phyloP scores from a whole-genome alignment of 768 basidiomycete genomes.

The Lepiota brunneoincarnata region DNA sequence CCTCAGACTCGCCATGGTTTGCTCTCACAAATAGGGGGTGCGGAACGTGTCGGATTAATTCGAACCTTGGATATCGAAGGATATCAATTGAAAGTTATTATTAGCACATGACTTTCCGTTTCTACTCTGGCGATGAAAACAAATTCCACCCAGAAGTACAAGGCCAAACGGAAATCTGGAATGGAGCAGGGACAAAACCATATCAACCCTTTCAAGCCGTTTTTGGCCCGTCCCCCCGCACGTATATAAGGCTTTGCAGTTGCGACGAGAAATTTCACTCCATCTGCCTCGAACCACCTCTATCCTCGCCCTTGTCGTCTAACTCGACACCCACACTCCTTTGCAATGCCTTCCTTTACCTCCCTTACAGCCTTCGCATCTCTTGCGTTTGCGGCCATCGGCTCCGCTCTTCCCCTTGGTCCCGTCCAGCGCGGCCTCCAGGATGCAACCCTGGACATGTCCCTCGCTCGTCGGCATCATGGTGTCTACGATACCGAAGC shows the following conservation, averaged over 20 bases:
- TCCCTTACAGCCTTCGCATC: conserved; percentile 17
- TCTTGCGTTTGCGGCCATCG: conserved; percentile 6
- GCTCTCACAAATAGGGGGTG: too few species aligned
- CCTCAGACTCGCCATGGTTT: too few species aligned
- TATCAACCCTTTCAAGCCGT: neutral
- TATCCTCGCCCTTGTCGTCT: conserved; percentile 7
- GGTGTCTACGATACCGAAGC: too few species aligned
- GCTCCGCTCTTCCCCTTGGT: conserved; percentile 11
- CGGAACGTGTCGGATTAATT: too few species aligned
- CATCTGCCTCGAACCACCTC: neutral
- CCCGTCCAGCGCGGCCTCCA: too few species aligned
- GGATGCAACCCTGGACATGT: too few species aligned
- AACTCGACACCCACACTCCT: conserved; percentile 14
- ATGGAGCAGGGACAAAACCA: too few species aligned
- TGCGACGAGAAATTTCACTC: neutral
- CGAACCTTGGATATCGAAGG: too few species aligned
- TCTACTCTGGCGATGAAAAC: conserved; percentile 1
- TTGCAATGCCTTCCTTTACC: conserved; percentile 9
- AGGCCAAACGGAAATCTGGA: too few species aligned
- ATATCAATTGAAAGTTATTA: neutral
- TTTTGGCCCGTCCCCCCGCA: neutral
- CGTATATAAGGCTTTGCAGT: neutral
- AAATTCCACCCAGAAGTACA: too few species aligned
- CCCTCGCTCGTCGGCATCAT: too few species aligned
- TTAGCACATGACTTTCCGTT: conserved; percentile 10